A percentile compares a stretch with the other conserved stretches of the same genome.
Conservation (phyloP, 345 rosid genomes). For the Pugionium cornutum region DNA sequence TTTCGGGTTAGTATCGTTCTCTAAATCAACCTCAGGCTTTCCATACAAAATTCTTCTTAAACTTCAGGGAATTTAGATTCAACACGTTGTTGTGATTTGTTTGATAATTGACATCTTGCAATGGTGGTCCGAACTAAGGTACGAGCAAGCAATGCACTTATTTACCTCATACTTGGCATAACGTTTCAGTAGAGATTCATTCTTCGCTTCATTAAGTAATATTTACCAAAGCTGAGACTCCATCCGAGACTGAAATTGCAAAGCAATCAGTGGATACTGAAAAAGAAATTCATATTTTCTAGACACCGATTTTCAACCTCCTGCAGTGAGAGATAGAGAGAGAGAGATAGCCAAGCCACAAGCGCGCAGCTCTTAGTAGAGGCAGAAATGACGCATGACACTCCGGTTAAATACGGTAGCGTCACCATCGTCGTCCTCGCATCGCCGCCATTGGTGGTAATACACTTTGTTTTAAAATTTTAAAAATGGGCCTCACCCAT, state of each 20-base stretch:
- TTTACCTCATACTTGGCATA: conserved; percentile 63
- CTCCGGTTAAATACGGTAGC: not conserved
- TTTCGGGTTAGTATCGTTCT: conserved; percentile 33
- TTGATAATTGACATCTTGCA: conserved; percentile 64
- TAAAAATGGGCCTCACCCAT: too few species aligned
- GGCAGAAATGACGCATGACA: not conserved
- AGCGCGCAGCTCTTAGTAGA: not conserved
- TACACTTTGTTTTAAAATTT: too few species aligned
- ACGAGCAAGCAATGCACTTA: conserved; percentile 70
- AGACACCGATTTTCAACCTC: not conserved
- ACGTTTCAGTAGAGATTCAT: conserved; percentile 52
- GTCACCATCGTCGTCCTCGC: not conserved
- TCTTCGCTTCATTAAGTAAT: conserved; percentile 63
- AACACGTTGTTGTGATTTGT: conserved; percentile 47
- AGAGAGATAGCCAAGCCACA: not conserved
- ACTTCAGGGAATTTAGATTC: conserved; percentile 66
- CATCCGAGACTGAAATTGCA: conserved; percentile 56
- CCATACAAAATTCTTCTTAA: conserved; percentile 73
- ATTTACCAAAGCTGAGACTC: conserved; percentile 76
- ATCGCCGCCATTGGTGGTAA: not conserved
- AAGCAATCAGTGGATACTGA: conserved; percentile 32
- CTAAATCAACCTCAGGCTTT: conserved; percentile 86
- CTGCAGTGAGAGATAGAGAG: too few species aligned
- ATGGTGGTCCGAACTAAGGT: conserved; percentile 83
- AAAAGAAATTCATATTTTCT: conserved; percentile 28